Percentiles rank a stretch among this genome's conserved stretches.
These are phyloP conservation scores for Stylonectria norvegica DNA, from an alignment of 2,329 filamentous ascomycete species.

Conservation along the genomic window DNA sequence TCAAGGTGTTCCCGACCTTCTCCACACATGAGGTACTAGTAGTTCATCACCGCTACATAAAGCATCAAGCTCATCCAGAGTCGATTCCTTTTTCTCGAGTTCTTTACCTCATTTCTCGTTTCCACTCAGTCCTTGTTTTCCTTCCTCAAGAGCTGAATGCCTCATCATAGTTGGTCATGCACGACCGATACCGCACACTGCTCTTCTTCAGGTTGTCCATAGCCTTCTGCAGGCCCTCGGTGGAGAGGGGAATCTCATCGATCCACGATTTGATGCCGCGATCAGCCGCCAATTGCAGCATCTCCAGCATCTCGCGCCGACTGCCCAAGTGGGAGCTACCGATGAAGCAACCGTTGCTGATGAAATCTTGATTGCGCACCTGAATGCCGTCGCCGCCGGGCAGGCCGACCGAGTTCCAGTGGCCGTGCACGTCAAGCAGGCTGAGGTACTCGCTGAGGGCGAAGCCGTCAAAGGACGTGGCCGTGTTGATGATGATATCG, in stretches of 20 bases:
- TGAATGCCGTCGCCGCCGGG: slow-evolving; percentile 71
- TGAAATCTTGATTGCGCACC: slow-evolving; percentile 71
- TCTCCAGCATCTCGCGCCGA: slow-evolving; percentile 65
- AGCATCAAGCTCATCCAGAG: too few species aligned
- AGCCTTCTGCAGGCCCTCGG: slow-evolving; percentile 65
- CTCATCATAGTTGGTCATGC: slow-evolving; percentile 67
- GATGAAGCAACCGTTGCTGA: slow-evolving; percentile 70
- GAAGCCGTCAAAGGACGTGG: slow-evolving; percentile 65
- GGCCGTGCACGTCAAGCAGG: slow-evolving; percentile 76
- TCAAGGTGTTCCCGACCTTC: slow-evolving; percentile 1
- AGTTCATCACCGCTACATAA: too few species aligned
- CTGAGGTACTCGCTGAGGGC: slow-evolving; percentile 69
- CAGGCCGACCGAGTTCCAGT: slow-evolving; percentile 76
- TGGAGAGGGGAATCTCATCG: slow-evolving; percentile 69
- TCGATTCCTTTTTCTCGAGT: slow-evolving; percentile 4
- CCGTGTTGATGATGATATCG: slow-evolving; percentile 74
- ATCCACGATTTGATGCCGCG: slow-evolving; percentile 69
- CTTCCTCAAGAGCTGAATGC: slow-evolving; percentile 52
- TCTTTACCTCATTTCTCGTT: slow-evolving; percentile 4
- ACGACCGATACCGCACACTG: slow-evolving; percentile 73
- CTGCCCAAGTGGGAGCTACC: slow-evolving; percentile 69
- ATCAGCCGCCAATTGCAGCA: slow-evolving; percentile 68
- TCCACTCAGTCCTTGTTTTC: slow-evolving; percentile 5
- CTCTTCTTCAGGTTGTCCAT: slow-evolving; percentile 67
- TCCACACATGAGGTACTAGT: too few species aligned